Conservation (phyloP, 805 yeast species). For the Candida insectorum region DNA sequence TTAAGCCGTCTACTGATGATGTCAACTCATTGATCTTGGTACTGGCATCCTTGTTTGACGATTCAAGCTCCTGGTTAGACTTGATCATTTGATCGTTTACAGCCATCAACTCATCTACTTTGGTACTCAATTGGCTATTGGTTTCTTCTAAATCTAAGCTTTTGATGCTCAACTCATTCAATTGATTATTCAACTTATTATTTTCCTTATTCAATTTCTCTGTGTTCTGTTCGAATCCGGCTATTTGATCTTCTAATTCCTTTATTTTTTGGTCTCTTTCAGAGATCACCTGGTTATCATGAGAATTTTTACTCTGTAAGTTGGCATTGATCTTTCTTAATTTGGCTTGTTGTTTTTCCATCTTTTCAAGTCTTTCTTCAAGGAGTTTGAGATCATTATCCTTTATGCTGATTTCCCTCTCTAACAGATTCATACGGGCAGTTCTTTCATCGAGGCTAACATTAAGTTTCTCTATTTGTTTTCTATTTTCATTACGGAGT, state of each 20-base stretch:
- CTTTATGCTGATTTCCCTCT: background rate
- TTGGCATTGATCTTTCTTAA: background rate
- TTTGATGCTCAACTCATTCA: slow-evolving; percentile 5
- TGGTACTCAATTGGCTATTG: slow-evolving; percentile 1
- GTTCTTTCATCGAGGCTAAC: background rate
- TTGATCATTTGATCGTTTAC: no score
- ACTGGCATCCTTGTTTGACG: no score
- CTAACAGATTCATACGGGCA: background rate
- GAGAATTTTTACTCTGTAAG: background rate
- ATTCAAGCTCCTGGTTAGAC: no score
- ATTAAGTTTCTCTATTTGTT: background rate
- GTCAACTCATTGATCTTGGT: no score
- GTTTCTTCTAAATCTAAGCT: no score
- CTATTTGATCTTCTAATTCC: background rate
- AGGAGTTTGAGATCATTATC: slow-evolving; percentile 1
- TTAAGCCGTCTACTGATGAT: no score
- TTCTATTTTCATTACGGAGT: background rate
- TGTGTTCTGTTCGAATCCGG: background rate
- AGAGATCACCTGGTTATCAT: background rate
- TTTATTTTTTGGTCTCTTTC: background rate
- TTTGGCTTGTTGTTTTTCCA: slow-evolving; percentile 5
- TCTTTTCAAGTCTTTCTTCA: slow-evolving; percentile 2
- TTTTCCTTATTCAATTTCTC: slow-evolving; percentile 7
- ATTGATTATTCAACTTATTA: slow-evolving; percentile 6
- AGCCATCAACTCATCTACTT: no score